These are phyloP conservation scores for Kokia cookei DNA, from an alignment of 441 rosid species.

Conservation along the genomic window DNA sequence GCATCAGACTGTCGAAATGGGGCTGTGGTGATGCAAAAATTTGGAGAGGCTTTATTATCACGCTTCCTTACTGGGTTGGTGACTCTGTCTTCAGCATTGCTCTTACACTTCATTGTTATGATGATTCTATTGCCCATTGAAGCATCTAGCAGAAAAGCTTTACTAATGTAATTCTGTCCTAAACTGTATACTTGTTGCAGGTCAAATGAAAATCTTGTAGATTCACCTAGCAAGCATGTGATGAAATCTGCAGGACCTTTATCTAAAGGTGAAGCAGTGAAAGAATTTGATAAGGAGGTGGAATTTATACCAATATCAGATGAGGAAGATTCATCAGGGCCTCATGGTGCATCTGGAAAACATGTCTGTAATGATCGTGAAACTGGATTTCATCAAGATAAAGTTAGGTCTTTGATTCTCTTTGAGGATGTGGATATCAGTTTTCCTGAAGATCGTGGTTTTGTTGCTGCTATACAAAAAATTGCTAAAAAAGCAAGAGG, in stretches of 20 bases:
- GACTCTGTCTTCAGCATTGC: conserved; percentile 12
- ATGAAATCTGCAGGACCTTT: conserved; percentile 15
- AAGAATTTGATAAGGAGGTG: conserved; percentile 25
- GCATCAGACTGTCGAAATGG: conserved; percentile 91
- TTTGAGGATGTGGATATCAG: conserved; percentile 89
- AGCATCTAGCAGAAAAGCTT: not conserved
- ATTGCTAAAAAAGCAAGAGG: conserved; percentile 88
- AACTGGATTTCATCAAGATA: conserved; percentile 26
- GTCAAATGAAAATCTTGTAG: conserved; percentile 44
- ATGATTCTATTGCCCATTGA: not conserved
- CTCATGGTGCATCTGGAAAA: conserved; percentile 24
- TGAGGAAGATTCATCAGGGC: conserved; percentile 24
- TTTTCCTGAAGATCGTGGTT: conserved; percentile 91
- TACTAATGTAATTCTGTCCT: conserved; percentile 7
- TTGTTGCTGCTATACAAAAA: conserved; percentile 72
- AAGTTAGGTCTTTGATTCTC: conserved; percentile 68
- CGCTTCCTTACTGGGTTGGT: conserved; percentile 65
- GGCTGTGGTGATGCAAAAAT: conserved; percentile 65
- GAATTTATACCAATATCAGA: conserved; percentile 37
- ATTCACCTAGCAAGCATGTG: conserved; percentile 21
- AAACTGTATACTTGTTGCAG: conserved; percentile 36
- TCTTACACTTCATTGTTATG: conserved; percentile 5
- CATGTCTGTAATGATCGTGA: conserved; percentile 20
- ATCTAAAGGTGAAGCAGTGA: conserved; percentile 23
- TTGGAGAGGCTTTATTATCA: conserved; percentile 80